Base-by-base conservation (phyloP, 768 basidiomycete genomes). In the Calocybe indica region DNA sequence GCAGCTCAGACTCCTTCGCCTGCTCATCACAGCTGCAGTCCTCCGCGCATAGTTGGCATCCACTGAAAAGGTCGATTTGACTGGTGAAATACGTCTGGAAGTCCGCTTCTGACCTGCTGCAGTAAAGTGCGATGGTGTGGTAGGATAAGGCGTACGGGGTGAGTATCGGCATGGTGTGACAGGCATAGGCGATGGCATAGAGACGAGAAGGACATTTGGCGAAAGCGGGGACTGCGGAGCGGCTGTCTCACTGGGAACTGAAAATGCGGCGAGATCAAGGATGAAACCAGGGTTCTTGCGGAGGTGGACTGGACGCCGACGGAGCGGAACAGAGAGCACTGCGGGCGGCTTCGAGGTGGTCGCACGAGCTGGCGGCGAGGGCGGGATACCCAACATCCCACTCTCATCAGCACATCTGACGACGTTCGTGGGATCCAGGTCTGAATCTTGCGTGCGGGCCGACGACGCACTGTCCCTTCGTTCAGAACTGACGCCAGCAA, bases 381-480 rank as follows among this genome's bases (percentile, higher is more conserved):
- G 48, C 0, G 54, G 53, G 11, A 53, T 52, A 52, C 59, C 57
- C 37, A 51, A 2, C 7, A 47, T 37, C 12, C 64, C 63, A 39
- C 67, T 63, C 3, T 58, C 56, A 12, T 62, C 60, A 1, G 53
- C 58, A 5, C 51, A 56, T 37, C 72, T 68, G 52, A 82, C 66
- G 31, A 78, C 60, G 52, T 74, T 73, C 11, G 64, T 65, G 5
- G 75, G 72, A 45, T 80, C 75, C 37, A 82, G 62, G 43, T 78
- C 77, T 2, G 80, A 83, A 56, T 76, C 72, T 37, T 72, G 68
- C 7, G 52, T 49, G 11, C 22, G 37, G 6, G 76, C 74, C 0
- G 79, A 80, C 3, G 73, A 54, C 46, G 73, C 75, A 5, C 63
- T 73, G 7, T 74, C 70, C 40, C 73, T 68, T 43, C 67, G 61